Evolutionary conservation across 345 rosid species (phyloP).

Genomic region (Eucalyptus sideroxylon): DNA sequence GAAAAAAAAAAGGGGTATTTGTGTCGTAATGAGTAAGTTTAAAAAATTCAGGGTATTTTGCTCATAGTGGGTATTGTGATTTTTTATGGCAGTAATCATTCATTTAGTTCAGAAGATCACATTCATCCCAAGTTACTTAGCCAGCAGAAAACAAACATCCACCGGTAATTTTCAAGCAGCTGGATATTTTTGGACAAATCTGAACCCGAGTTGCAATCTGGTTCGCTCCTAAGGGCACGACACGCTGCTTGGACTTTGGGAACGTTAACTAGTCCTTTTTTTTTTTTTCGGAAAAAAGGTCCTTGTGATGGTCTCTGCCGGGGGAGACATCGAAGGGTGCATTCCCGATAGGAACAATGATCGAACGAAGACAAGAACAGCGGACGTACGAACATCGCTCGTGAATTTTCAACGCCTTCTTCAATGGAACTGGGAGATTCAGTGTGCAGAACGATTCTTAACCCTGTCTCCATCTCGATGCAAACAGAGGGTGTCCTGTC

Average conservation of each 20-base stretch:
- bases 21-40: too few relatives aligned
- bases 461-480: neutral
- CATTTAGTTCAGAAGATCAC: too few relatives aligned
- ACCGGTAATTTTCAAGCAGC: too few relatives aligned
- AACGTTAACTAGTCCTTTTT: neutral
- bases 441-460: neutral
- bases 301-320: neutral
- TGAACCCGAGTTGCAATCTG: neutral
- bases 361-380: neutral
- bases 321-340: neutral
- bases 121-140: too few relatives aligned
- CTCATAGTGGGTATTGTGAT: too few relatives aligned
- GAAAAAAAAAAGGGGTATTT: too few relatives aligned
- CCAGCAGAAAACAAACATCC: too few relatives aligned
- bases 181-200: neutral
- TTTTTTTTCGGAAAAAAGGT: neutral
- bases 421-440: neutral
- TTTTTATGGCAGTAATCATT: too few relatives aligned
- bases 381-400: neutral
- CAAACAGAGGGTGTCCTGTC: neutral
- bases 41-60: too few relatives aligned
- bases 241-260: neutral
- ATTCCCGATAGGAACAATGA: neutral
- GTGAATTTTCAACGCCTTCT: neutral
- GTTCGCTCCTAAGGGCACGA: neutral